Conservation (phyloP, 2,329 filamentous ascomycete species). For the Cucurbitaria berberidis region DNA sequence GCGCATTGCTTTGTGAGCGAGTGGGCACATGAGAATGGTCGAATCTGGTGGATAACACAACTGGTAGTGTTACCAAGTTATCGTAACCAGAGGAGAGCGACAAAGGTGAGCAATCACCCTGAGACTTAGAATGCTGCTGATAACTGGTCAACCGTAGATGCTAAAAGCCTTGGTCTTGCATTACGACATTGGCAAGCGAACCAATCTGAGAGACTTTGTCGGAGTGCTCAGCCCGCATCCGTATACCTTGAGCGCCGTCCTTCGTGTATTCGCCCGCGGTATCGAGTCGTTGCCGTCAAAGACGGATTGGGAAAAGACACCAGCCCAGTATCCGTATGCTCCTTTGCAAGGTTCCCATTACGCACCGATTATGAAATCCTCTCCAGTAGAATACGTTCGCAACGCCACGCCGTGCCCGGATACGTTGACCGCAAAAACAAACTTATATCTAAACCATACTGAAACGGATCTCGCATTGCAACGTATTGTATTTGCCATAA, state of each 20-base stretch:
- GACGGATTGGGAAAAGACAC: slow-evolving; percentile 2
- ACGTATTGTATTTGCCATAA: slow-evolving; percentile 4
- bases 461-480: not conserved
- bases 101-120: slow-evolving; percentile 7
- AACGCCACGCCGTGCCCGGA: not conserved
- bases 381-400: slow-evolving; percentile 6
- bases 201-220: slow-evolving; percentile 1
- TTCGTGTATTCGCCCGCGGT: slow-evolving; percentile 16
- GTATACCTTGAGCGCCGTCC: slow-evolving; percentile 6
- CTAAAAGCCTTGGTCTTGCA: slow-evolving; percentile 8
- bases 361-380: not conserved
- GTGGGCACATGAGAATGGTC: slow-evolving; percentile 7
- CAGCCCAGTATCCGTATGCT: not conserved
- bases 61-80: slow-evolving; percentile 9
- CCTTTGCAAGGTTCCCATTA: slow-evolving; percentile 3
- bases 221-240: slow-evolving; percentile 7
- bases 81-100: slow-evolving; percentile 16
- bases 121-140: too few relatives aligned
- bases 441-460: slow-evolving; percentile 6
- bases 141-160: slow-evolving; percentile 9
- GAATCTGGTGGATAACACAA: slow-evolving; percentile 19
- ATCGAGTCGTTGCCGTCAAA: slow-evolving; percentile 14
- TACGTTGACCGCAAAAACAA: slow-evolving; percentile 2
- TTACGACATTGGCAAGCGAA: slow-evolving; percentile 8
- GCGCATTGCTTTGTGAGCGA: slow-evolving; percentile 16